Conservation (phyloP, 2,329 filamentous ascomycete genomes). For the Akanthomyces lecanii region DNA sequence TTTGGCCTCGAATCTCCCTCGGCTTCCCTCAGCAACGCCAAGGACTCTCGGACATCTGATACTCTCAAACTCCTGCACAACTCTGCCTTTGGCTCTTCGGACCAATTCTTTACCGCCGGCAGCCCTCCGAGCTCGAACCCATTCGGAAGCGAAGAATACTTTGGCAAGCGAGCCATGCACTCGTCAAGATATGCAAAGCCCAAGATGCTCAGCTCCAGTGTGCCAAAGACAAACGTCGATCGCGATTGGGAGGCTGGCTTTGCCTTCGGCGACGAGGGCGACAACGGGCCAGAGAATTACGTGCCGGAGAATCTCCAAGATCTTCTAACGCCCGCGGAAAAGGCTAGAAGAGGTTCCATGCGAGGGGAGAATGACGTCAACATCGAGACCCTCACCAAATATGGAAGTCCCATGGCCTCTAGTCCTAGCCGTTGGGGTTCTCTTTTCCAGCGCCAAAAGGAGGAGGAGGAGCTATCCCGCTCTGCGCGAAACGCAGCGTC, state of each 20-base stretch:
- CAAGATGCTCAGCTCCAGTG: slow-evolving; percentile 63
- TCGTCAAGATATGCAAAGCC: slow-evolving; percentile 64
- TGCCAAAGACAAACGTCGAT: slow-evolving; percentile 61
- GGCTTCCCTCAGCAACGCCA: slow-evolving; percentile 58
- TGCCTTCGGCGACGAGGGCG: slow-evolving; percentile 67
- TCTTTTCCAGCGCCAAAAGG: slow-evolving; percentile 56
- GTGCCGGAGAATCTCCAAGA: slow-evolving; percentile 69
- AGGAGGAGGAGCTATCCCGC: slow-evolving; percentile 48
- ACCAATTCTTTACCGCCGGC: slow-evolving; percentile 53
- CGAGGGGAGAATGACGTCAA: slow-evolving; percentile 50
- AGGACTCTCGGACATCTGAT: slow-evolving; percentile 58
- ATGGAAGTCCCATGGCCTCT: slow-evolving; percentile 56
- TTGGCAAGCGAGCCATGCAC: slow-evolving; percentile 68
- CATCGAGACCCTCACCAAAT: slow-evolving; percentile 49
- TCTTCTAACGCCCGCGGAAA: slow-evolving; percentile 62
- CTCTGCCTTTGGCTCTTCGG: slow-evolving; percentile 63
- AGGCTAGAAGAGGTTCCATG: slow-evolving; percentile 59
- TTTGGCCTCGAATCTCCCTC: slow-evolving; percentile 87
- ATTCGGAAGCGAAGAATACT: slow-evolving; percentile 54
- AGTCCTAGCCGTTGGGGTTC: slow-evolving; percentile 60
- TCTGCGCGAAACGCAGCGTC: slow-evolving; percentile 39
- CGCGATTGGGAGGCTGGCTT: slow-evolving; percentile 65
- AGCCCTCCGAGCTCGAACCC: slow-evolving; percentile 50
- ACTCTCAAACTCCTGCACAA: slow-evolving; percentile 61
- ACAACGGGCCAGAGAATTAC: slow-evolving; percentile 48